Evolutionary conservation across 176 grass and related monocot genomes (phyloP).

Genomic region (Microstegium vimineum): DNA sequence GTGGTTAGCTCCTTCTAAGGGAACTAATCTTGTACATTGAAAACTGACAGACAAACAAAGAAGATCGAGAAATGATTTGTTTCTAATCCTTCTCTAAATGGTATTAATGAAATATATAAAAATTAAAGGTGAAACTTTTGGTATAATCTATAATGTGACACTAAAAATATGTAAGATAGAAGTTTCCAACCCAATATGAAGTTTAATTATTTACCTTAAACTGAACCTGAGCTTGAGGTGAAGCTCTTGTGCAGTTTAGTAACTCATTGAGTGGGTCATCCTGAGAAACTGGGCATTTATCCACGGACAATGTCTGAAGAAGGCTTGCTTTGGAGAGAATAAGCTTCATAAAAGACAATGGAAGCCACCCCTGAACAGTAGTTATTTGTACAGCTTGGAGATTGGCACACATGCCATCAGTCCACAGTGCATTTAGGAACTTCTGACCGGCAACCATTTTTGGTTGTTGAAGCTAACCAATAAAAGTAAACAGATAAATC

Average conservation of each 20-base stretch:
- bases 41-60: no score
- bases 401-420: not conserved
- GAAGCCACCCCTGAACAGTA: not conserved
- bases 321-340: not conserved
- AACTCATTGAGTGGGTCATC: not conserved
- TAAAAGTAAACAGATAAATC: not conserved
- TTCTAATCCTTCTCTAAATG: no score
- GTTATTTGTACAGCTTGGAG: no score
- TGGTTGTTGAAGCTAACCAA: not conserved
- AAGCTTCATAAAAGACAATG: not conserved
- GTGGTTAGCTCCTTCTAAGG: no score
- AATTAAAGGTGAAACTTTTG: no score
- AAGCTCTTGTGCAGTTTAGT: not conserved
- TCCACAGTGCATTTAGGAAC: constrained; percentile 12
- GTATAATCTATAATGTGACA: no score
- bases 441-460: not conserved
- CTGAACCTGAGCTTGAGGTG: not conserved
- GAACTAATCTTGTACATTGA: no score
- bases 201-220: not conserved
- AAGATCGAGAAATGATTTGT: no score
- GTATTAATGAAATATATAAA: no score
- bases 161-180: not conserved
- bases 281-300: not conserved
- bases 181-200: not conserved
- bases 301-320: not conserved